A percentile compares a stretch with the other conserved stretches of the same genome.
phyloP scores from a whole-genome alignment of 148 eudicot species.

The Silene latifolia region DNA sequence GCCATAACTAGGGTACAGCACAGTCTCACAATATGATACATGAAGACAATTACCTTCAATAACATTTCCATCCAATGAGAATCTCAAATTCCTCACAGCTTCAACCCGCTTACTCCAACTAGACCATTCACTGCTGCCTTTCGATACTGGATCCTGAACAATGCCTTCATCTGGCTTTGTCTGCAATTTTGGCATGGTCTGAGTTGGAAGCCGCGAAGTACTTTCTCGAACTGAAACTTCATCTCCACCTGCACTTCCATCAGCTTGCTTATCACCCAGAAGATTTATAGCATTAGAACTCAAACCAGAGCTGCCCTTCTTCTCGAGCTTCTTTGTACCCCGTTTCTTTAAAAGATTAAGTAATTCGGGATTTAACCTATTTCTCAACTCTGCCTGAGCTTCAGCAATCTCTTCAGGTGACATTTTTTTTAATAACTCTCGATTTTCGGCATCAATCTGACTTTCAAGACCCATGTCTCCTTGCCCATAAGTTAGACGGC shows the following conservation, averaged over 20 bases:
- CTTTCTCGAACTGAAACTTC: conserved; percentile 26
- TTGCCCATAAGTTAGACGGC: conserved; percentile 18
- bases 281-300: conserved; percentile 25
- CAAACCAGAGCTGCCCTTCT: conserved; percentile 28
- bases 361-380: conserved; percentile 58
- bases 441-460: conserved; percentile 88
- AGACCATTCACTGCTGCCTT: conserved; percentile 55
- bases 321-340: conserved; percentile 47
- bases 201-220: conserved; percentile 19
- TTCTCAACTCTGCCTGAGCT: conserved; percentile 71
- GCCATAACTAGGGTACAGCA: background rate
- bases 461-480: conserved; percentile 47
- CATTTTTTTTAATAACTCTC: conserved; percentile 57
- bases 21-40: background rate
- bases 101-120: conserved; percentile 84
- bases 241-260: conserved; percentile 28
- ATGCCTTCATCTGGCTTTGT: conserved; percentile 24
- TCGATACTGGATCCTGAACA: conserved; percentile 21
- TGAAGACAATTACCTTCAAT: conserved; percentile 31
- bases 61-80: conserved; percentile 73
- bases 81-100: conserved; percentile 65
- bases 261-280: conserved; percentile 19
- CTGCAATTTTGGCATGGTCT: conserved; percentile 21
- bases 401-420: conserved; percentile 84
- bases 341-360: conserved; percentile 51